Conservation (phyloP, 371 early-diverging fungal species). For the Mucor circinelloides region DNA sequence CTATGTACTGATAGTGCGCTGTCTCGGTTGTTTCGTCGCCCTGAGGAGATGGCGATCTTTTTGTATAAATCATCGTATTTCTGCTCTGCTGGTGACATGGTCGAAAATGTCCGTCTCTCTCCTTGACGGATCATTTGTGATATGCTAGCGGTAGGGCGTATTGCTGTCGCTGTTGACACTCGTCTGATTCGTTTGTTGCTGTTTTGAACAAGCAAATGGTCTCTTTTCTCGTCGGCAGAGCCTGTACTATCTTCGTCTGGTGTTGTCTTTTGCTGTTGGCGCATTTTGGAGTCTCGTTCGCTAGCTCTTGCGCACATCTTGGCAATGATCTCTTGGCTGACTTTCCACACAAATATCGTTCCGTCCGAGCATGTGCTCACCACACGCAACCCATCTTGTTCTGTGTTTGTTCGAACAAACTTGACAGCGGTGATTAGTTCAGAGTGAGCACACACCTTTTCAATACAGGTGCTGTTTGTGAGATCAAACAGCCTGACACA, state of each 20-base stretch:
- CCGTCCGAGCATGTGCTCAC: constrained; percentile 82
- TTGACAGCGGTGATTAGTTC: constrained; percentile 78
- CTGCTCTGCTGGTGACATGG: constrained; percentile 47
- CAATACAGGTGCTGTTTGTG: constrained; percentile 64
- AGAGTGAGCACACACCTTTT: constrained; percentile 70
- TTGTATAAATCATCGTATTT: constrained; percentile 54
- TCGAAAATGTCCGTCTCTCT: constrained; percentile 47
- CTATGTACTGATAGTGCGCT: not conserved
- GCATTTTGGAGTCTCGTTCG: constrained; percentile 20
- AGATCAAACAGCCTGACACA: constrained; percentile 78
- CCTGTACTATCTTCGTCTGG: not conserved
- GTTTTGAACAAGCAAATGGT: not conserved
- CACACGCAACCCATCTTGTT: constrained; percentile 49
- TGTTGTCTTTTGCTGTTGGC: not conserved
- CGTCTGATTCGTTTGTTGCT: constrained; percentile 26
- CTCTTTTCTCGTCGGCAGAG: constrained; percentile 16
- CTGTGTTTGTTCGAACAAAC: constrained; percentile 54
- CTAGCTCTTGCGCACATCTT: constrained; percentile 49
- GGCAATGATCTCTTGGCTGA: constrained; percentile 55
- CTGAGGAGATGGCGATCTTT: constrained; percentile 22
- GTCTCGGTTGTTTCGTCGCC: constrained; percentile 1
- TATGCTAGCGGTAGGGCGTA: constrained; percentile 40
- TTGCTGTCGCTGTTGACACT: constrained; percentile 28
- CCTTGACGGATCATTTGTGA: constrained; percentile 53
- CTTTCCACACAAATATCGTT: constrained; percentile 77